Evolutionary conservation across 2,329 filamentous ascomycete species (phyloP).

Genomic region (Saccharata proteae): DNA sequence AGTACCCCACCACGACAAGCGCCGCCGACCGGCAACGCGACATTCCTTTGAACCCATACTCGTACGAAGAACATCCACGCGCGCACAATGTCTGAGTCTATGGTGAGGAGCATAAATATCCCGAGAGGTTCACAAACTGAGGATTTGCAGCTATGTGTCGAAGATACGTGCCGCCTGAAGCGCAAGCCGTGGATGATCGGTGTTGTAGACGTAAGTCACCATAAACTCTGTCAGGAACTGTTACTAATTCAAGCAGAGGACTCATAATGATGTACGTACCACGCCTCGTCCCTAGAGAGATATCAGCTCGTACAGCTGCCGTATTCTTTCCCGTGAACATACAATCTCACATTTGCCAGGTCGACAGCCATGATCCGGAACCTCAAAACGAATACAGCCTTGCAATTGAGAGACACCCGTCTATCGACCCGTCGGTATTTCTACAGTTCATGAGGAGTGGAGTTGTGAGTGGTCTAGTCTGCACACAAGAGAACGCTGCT

Average conservation of each 20-base stretch:
- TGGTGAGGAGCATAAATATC: too few relatives aligned
- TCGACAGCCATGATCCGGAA: conserved; percentile 34
- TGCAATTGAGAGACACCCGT: conserved; percentile 22
- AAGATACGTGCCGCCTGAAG: conserved; percentile 31
- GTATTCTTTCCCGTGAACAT: conserved; percentile 15
- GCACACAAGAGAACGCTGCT: too few relatives aligned
- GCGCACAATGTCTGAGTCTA: too few relatives aligned
- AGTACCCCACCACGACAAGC: too few relatives aligned
- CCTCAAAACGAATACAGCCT: conserved; percentile 27
- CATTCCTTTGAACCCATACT: too few relatives aligned
- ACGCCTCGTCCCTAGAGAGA: not conserved
- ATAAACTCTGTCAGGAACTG: too few relatives aligned
- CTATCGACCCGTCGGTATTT: conserved; percentile 22
- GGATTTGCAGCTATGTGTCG: conserved; percentile 19
- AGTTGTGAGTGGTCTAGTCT: conserved; percentile 15
- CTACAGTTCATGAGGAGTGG: conserved; percentile 29
- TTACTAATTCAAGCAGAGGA: conserved; percentile 19
- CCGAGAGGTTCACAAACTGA: too few relatives aligned
- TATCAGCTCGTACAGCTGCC: too few relatives aligned
- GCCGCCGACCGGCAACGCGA: too few relatives aligned
- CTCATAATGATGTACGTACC: conserved; percentile 17
- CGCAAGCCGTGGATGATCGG: conserved; percentile 29
- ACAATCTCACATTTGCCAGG: conserved; percentile 20
- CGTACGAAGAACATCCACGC: too few relatives aligned
- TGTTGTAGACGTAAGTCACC: conserved; percentile 27